Base-by-base conservation (phyloP, 768 basidiomycete genomes). In the Cystofilobasidium ferigula region DNA sequence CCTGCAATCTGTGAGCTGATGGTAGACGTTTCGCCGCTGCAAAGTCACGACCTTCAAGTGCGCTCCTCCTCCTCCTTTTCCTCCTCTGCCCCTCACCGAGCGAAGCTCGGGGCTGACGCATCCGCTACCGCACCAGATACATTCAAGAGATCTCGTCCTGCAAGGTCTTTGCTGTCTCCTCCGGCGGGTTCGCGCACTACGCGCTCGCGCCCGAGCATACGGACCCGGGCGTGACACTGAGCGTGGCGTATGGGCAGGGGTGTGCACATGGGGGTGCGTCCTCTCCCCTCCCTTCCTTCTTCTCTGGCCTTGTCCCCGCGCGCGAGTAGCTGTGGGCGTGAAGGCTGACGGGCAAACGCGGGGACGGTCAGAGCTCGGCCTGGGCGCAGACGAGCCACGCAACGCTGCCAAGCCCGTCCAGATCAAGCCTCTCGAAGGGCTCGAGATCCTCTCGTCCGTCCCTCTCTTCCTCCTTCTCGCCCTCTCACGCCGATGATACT, bases 111-210 rank as follows among this genome's bases (percentile, higher is more conserved):
- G n/a, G n/a, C n/a, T n/a, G n/a, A n/a, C n/a, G n/a, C 64, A 66
- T 61, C 64, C 48, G 43, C 51, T 13, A 40, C 6, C 58, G n/a
- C 40, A 6, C 42, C 80, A 83, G 88, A 60, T 84, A 82, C 72
- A 85, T 94, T 73, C 87, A 86, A 54, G 92, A 94, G 61, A 84
- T 32, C 70, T 89, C 85, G 85, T 85, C 83, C 3, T 94, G 88
- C 79, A 89, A 89, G 73, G 83, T 88, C 34, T 76, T 77, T 26
- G 78, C 81, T 9, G 85, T 85, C 1, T 78, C 81, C 22, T 86
- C 85, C 48, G 94, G 94, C 36, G 92, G 92, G 22, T 89, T 92
- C 20, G 91, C 91, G 0, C 88, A 94, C 73, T 95, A 88, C 80
- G 80, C 85, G 8, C 78, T 87, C 34, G 82, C 86, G 0, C 81